Conservation (phyloP, 352 stramenopile genomes). For the Phytopythium cucurbitacearum region DNA sequence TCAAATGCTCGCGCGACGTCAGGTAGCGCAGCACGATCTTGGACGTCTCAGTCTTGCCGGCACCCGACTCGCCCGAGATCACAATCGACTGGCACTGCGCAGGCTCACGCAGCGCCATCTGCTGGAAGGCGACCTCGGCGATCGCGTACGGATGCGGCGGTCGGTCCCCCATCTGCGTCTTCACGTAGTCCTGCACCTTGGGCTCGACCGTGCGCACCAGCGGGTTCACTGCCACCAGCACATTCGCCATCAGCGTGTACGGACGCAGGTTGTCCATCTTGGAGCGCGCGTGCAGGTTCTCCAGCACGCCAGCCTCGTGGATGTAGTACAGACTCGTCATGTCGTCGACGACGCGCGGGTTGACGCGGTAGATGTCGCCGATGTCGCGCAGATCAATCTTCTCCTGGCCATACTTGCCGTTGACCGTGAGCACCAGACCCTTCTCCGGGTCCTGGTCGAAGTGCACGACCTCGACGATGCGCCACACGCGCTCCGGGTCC, state of each 20-base stretch:
- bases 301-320: constrained; percentile 82
- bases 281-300: constrained; percentile 74
- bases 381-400: constrained; percentile 77
- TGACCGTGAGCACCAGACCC: constrained; percentile 64
- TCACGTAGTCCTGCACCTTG: constrained; percentile 85
- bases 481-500: constrained; percentile 78
- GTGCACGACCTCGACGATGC: constrained; percentile 74
- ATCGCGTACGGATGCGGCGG: constrained; percentile 81
- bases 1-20: constrained; percentile 72
- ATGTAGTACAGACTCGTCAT: constrained; percentile 89
- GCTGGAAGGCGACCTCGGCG: constrained; percentile 86
- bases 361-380: constrained; percentile 83
- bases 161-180: constrained; percentile 85
- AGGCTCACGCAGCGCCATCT: constrained; percentile 79
- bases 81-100: constrained; percentile 86
- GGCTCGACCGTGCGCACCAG: constrained; percentile 77
- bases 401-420: constrained; percentile 69
- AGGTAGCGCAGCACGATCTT: constrained; percentile 89
- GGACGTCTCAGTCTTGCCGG: constrained; percentile 86
- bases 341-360: constrained; percentile 83
- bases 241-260: constrained; percentile 88
- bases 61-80: constrained; percentile 83
- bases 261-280: constrained; percentile 70
- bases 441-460: constrained; percentile 50
- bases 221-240: constrained; percentile 85